Evolutionary conservation across 2,329 filamentous ascomycete species (phyloP), one percentile per base, ranked within the genome.

Genomic region (Cladosporium sp.): DNA sequence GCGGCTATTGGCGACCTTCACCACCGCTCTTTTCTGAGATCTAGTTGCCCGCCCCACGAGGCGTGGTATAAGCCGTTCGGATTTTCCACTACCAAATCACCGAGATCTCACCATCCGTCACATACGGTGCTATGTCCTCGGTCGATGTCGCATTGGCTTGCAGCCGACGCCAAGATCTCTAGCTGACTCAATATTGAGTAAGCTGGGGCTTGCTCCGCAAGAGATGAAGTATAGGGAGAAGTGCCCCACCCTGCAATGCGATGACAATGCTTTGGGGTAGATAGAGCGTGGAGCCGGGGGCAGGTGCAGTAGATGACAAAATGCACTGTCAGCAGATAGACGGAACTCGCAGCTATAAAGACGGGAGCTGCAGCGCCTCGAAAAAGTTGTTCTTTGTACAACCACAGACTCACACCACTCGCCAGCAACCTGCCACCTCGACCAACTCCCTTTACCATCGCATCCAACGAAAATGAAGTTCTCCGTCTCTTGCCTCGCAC

Each of bases 141-240:
- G 37, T 23, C 49, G 16, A 14, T 29, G 28, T 26, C 12, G 49
- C 23, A 29, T 8, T 8, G 2, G 23, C n/a, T 14, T 57, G 55
- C 55, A 40, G 55, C 23, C 14, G 16, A 21, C 33, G 60, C 60
- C 60, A 62, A 62, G 60, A 21, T 33, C 12, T 8, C n/a, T 33
- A 49, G 60, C 60, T 62, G 29, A 62, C 60, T 62, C 46, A 62
- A 37, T 29, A 3, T 50, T 62, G 49, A 26, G 31, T 62, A 62
- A 62, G 46, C 46, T 49, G 60, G 40, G n/a, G 40, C 10, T 23
- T 1, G 40, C 40, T 46, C n/a, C 37, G 29, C 28, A 29, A 21
- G 16, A 28, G 21, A 40, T 49, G 31, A 40, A n/a, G 21, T 10
- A 33, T 14, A 55, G 16, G 18, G 16, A 55, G 18, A 46, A 46